Conservation (phyloP, 106 monocot genomes). For the Acanthochlamys bracteata region DNA sequence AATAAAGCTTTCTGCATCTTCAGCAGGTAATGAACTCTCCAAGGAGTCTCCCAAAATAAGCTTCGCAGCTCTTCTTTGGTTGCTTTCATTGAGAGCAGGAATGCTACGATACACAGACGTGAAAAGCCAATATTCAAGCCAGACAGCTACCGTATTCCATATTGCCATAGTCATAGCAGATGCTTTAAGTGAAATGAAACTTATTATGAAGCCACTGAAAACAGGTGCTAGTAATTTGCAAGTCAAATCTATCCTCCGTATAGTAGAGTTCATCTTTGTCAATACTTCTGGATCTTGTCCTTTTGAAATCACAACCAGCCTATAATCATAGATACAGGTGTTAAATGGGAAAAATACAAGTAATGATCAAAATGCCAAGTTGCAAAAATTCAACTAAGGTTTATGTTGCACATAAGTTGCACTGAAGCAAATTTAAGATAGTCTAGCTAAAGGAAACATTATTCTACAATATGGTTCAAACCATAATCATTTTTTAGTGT, state of each 20-base stretch:
- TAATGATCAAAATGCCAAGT: too few relatives aligned
- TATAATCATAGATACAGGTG: conserved; percentile 10
- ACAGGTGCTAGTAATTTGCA: conserved; percentile 93
- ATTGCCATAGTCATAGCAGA: conserved; percentile 58
- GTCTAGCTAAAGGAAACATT: too few relatives aligned
- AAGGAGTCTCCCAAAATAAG: conserved; percentile 8
- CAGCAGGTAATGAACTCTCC: conserved; percentile 1
- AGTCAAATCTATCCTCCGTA: conserved; percentile 78
- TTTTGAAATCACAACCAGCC: conserved; percentile 83
- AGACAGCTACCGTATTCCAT: conserved; percentile 71
- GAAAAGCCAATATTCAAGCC: conserved; percentile 80
- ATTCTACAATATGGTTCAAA: too few relatives aligned
- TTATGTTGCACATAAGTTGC: too few relatives aligned
- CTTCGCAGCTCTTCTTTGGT: conserved; percentile 22
- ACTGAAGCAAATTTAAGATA: too few relatives aligned
- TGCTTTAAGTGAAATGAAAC: conserved; percentile 71
- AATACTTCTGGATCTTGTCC: conserved; percentile 50
- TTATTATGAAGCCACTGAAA: conserved; percentile 80
- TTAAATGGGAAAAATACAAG: too few relatives aligned
- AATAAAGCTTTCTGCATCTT: not conserved
- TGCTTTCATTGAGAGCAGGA: conserved; percentile 50
- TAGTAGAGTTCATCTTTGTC: conserved; percentile 70
- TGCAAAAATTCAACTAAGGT: too few relatives aligned
- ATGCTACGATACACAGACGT: conserved; percentile 73
- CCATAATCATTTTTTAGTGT: too few relatives aligned